Conservation (phyloP, 2,329 filamentous ascomycete species). For the Blastomyces silverae region DNA sequence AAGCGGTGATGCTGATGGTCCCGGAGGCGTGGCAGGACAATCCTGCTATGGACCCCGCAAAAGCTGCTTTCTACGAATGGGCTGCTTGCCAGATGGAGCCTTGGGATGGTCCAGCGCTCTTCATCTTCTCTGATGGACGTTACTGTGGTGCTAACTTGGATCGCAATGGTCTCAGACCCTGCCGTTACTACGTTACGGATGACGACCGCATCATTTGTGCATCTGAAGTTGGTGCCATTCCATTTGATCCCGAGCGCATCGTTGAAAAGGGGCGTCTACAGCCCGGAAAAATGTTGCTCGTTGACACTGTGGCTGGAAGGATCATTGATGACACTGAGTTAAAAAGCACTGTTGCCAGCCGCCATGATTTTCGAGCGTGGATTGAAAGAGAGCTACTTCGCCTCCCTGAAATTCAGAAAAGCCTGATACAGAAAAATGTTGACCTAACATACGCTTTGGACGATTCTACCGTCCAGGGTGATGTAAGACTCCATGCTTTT, state of each 20-base stretch:
- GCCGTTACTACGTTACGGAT: conserved; percentile 93
- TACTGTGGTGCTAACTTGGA: conserved; percentile 97
- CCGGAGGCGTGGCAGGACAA: conserved; percentile 98
- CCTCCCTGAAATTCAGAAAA: conserved; percentile 63
- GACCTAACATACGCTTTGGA: conserved; percentile 64
- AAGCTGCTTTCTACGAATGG: conserved; percentile 98
- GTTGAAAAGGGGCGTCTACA: conserved; percentile 90
- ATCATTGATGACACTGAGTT: conserved; percentile 93
- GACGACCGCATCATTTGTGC: conserved; percentile 97
- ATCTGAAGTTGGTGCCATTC: conserved; percentile 90
- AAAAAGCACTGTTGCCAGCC: conserved; percentile 78
- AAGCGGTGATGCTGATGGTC: conserved; percentile 98
- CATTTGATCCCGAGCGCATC: conserved; percentile 80
- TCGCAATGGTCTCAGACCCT: conserved; percentile 88
- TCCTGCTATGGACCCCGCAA: conserved; percentile 81
- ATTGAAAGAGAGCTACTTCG: conserved; percentile 78
- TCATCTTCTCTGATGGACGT: conserved; percentile 92
- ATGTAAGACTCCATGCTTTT: conserved; percentile 75
- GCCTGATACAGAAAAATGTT: conserved; percentile 46
- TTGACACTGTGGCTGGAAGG: conserved; percentile 82
- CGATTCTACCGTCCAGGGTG: conserved; percentile 67
- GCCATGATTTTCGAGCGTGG: conserved; percentile 84
- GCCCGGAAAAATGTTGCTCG: conserved; percentile 90
- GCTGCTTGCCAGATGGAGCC: conserved; percentile 98
- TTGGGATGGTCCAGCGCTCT: conserved; percentile 93